Conservation (phyloP, 2,329 filamentous ascomycete species). For the Fusarium xylarioides region DNA sequence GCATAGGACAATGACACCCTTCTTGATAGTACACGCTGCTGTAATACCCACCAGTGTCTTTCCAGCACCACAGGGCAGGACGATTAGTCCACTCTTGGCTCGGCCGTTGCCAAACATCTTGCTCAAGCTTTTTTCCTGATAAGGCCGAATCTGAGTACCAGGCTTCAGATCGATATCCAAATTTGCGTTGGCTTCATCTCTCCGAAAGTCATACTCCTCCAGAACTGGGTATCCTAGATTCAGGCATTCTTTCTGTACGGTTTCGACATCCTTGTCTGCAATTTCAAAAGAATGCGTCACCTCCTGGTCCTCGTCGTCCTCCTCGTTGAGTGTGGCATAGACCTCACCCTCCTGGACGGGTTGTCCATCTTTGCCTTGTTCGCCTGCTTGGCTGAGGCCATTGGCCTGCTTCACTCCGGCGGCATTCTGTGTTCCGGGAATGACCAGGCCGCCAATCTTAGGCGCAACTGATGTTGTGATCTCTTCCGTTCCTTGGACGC, state of each 20-base stretch:
- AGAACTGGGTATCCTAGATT: slow-evolving; percentile 87
- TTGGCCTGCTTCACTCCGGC: slow-evolving; percentile 83
- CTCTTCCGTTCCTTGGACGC: slow-evolving; percentile 75
- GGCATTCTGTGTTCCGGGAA: slow-evolving; percentile 93
- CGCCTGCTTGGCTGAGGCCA: slow-evolving; percentile 45
- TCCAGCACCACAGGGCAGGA: slow-evolving; percentile 93
- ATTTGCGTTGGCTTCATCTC: slow-evolving; percentile 88
- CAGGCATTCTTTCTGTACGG: slow-evolving; percentile 88
- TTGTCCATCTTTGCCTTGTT: slow-evolving; percentile 57
- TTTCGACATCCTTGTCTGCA: slow-evolving; percentile 80
- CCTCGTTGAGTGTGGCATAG: slow-evolving; percentile 78
- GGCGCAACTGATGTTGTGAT: slow-evolving; percentile 85
- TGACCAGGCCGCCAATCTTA: slow-evolving; percentile 86
- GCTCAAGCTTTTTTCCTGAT: slow-evolving; percentile 96
- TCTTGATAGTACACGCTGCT: slow-evolving; percentile 96
- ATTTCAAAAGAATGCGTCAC: slow-evolving; percentile 96
- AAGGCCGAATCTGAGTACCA: slow-evolving; percentile 88
- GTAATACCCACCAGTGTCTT: slow-evolving; percentile 99
- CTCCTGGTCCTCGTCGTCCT: slow-evolving; percentile 86
- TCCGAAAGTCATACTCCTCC: slow-evolving; percentile 97
- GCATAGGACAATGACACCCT: slow-evolving; percentile 92
- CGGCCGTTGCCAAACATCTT: slow-evolving; percentile 99
- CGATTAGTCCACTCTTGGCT: slow-evolving; percentile 97
- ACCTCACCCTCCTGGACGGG: slow-evolving; percentile 71
- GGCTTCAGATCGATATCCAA: slow-evolving; percentile 94